Evolutionary conservation across 129 eudicot genomes (phyloP), one percentile per base, ranked within the genome.

Genomic region (Lactuca saligna): DNA sequence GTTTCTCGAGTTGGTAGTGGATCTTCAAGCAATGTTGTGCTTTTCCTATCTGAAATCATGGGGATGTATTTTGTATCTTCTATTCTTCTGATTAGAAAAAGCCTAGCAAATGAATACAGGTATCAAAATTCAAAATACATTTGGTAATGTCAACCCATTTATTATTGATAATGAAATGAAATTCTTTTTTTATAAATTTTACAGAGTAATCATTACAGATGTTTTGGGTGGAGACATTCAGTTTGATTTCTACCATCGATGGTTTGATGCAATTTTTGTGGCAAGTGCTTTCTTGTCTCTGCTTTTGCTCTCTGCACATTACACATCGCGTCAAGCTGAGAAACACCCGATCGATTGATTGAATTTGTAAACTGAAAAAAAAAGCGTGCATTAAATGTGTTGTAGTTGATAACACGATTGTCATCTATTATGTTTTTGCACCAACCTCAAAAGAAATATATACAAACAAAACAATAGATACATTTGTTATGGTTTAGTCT

Each of bases 1-100:
- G 90, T 93, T 69, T 93, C 99, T 63, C 85, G 95, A 79, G 99
- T 89, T 80, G 97, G 99, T 39, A 93, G 99, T 69, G 99, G 99
- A 84, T 93, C 99, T 35, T 93, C 99, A 9, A 93, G 99, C 81
- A 93, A 89, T 33, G 95, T 93, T 65, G 99, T 93, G 60, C 93
- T 93, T 66, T 89, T 93, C 53, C 90, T 93, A 8, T 93, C 99
- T 57, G 99, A 93, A 83, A 93, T 93, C 68, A 93, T 93, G 99
- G 99, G 99, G 66, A 93, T 93, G 99, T 93, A 93, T 63, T 93
- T 93, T 67, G 77, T 93, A 46, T 93, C 99, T 17, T 93, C 99
- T 20, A 93, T 93, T 69, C 89, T 93, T 58, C 74, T 93, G 65
- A 93, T 93, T 7, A 83, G 99, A 67, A 93, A 93, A 83, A 93